Evolutionary conservation across 768 basidiomycete genomes (phyloP).

Genomic region (Tubosaeta brunneosetosa): DNA sequence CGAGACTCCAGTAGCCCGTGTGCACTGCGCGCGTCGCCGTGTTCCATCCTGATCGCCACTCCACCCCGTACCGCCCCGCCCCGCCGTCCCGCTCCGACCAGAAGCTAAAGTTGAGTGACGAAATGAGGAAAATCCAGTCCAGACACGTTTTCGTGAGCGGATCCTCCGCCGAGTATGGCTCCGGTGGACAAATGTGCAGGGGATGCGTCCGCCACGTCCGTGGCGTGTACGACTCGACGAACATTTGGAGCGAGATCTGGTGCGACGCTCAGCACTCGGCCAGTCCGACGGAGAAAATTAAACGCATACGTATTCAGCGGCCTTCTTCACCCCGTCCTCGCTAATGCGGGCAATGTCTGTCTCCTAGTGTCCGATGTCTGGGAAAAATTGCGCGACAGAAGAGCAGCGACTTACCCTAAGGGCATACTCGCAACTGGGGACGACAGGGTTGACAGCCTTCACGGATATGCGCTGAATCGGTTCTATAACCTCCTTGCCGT

Average conservation of each 20-base stretch:
- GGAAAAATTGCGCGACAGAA: neutral
- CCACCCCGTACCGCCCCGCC: slow-evolving; percentile 65
- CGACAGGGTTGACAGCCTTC: slow-evolving; percentile 49
- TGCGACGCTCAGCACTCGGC: slow-evolving; percentile 4
- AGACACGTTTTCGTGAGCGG: slow-evolving; percentile 55
- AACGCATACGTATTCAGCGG: slow-evolving; percentile 58
- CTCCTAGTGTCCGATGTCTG: slow-evolving; percentile 35
- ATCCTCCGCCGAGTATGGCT: slow-evolving; percentile 51
- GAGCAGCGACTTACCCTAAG: slow-evolving; percentile 41
- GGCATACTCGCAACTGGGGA: slow-evolving; percentile 53
- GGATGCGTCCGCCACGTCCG: slow-evolving; percentile 68
- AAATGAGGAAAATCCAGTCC: slow-evolving; percentile 88
- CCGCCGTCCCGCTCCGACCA: slow-evolving; percentile 71
- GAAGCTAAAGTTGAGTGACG: slow-evolving; percentile 82
- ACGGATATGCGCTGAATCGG: neutral
- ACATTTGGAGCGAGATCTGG: slow-evolving; percentile 60
- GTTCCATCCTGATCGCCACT: slow-evolving; percentile 71
- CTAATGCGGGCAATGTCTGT: slow-evolving; percentile 58
- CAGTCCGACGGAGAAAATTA: slow-evolving; percentile 2
- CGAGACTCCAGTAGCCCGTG: slow-evolving; percentile 86
- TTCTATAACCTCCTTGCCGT: neutral
- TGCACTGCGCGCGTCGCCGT: slow-evolving; percentile 47
- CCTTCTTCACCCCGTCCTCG: slow-evolving; percentile 54
- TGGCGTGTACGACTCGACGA: slow-evolving; percentile 65
- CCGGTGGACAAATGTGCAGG: slow-evolving; percentile 68